Base-by-base conservation (phyloP, 2,329 filamentous ascomycete genomes). In the Neonectria hederae region DNA sequence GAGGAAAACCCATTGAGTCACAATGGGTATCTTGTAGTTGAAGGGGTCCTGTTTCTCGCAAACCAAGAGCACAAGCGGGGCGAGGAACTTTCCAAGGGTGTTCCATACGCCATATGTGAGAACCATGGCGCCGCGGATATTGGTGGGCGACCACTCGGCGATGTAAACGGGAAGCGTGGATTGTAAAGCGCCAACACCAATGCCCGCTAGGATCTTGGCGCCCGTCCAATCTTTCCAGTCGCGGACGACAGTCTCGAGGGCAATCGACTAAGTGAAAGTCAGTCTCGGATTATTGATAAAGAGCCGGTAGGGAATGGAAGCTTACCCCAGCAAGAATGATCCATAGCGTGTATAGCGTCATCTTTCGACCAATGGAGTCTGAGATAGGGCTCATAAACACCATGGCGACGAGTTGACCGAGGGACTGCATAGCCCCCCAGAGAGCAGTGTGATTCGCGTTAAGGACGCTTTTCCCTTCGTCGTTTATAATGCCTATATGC, bases 71-170 rank as follows among this genome's bases (percentile, higher is more conserved):
- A 66, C 55, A 2, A 64, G 51, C 0, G 55, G 55, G 4, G 64
- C 64, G 19, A 66, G 46, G 42, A 66, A 64, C 14, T 61, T 66
- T 14, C 64, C 64, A 13, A 66, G 40, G 0, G 46, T 56, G n/a
- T 66, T 61, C 64, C 61, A 66, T 8, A 66, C 42, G 2, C 61
- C 64, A 10, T 66, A 64, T 1, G 56, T 43, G 2, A 66, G 49
- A 24, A 66, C 43, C 64, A 66, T 66, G 4, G 61, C 64, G 1
- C 64, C 64, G 9, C 64, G 40, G 40, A 66, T 64, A 19, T 66
- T 66, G 21, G 48, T 54, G 6, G 64, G 64, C 7, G 64, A 56
- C 64, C 61, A 61, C n/a, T 67, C 65, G 13, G 62, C 28, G 38
- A 67, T 59, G 42, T 67, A 65, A 0, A 62, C 43, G 1, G 63